Evolutionary conservation across 352 stramenopile genomes (phyloP).

Genomic region (Phytophthora syringae): DNA sequence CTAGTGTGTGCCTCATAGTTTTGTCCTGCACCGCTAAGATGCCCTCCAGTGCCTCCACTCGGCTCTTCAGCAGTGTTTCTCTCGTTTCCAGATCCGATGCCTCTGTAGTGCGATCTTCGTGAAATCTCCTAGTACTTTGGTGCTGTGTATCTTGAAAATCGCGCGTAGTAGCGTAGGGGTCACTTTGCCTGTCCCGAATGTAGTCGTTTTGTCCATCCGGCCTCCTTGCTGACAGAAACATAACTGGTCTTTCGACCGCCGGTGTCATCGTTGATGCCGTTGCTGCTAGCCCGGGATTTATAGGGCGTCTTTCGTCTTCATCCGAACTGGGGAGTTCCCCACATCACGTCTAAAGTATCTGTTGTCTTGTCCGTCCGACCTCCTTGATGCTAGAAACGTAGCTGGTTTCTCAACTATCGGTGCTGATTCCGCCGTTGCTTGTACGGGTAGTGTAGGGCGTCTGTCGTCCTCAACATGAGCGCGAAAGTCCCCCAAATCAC

Average conservation of each 20-base stretch:
- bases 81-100: neutral
- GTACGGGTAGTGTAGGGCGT: constrained; percentile 4
- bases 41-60: constrained; percentile 56
- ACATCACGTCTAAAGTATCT: neutral
- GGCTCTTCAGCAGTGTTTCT: constrained; percentile 47
- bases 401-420: neutral
- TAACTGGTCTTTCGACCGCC: neutral
- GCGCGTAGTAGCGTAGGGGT: neutral
- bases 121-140: neutral
- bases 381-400: neutral
- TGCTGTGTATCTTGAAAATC: neutral
- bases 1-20: constrained; percentile 45
- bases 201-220: neutral
- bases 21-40: constrained; percentile 72
- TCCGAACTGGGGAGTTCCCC: neutral
- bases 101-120: neutral
- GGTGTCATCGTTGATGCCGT: neutral
- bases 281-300: neutral
- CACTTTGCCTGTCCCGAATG: constrained; percentile 3
- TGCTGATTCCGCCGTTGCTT: neutral
- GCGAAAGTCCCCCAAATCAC: constrained; percentile 1
- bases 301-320: constrained; percentile 5
- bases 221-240: constrained; percentile 1
- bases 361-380: neutral
- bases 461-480: neutral